Evolutionary conservation across 257 asterid genomes (phyloP).

Genomic region (Knoxia roxburghii): DNA sequence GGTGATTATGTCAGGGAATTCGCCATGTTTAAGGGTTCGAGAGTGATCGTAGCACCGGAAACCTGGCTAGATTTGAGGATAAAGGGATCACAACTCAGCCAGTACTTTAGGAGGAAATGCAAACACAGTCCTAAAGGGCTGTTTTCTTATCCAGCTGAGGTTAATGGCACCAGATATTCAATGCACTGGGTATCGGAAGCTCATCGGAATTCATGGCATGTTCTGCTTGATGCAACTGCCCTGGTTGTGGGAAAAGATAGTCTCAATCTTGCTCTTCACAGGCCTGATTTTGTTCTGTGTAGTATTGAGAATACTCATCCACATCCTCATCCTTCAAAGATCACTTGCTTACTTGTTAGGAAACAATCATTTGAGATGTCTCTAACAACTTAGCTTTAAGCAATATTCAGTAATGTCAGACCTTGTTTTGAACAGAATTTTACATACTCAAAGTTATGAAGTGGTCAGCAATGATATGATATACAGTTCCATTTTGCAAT

Average conservation of each 20-base stretch:
- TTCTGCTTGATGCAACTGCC: constrained; percentile 58
- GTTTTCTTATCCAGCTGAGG: constrained; percentile 52
- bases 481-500: no score
- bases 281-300: constrained; percentile 65
- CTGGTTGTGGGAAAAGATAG: constrained; percentile 40
- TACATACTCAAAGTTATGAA: no score
- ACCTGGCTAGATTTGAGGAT: constrained; percentile 81
- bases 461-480: no score
- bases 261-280: constrained; percentile 52
- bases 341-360: constrained; percentile 66
- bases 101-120: constrained; percentile 65
- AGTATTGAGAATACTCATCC: constrained; percentile 30
- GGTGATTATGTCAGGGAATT: constrained; percentile 44
- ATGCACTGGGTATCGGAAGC: constrained; percentile 90
- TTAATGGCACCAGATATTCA: constrained; percentile 41
- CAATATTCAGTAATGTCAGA: no score
- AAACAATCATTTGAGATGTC: constrained; percentile 53
- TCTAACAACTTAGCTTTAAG: no score
- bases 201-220: constrained; percentile 75
- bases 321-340: constrained; percentile 44
- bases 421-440: no score
- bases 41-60: constrained; percentile 58
- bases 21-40: constrained; percentile 44
- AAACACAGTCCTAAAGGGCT: constrained; percentile 61
- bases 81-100: constrained; percentile 77